Conservation (phyloP, 176 grass and related monocot species). For the Phragmites australis region DNA sequence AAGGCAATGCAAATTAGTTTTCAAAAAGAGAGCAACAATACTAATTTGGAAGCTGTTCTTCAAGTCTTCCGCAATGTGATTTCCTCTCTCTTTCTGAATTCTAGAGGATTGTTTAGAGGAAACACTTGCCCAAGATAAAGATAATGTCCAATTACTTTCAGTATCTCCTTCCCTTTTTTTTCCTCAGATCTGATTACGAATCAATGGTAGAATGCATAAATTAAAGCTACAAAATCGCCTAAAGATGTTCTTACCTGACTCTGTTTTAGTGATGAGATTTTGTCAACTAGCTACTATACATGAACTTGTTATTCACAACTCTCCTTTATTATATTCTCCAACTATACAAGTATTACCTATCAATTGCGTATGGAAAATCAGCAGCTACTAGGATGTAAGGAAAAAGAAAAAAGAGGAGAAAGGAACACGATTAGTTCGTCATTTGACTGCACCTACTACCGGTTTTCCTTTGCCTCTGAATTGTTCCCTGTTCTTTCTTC, state of each 20-base stretch:
- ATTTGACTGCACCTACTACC: conserved; percentile 48
- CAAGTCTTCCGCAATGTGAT: background rate
- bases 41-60: conserved; percentile 33
- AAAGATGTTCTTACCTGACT: background rate
- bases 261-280: background rate
- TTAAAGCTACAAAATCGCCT: background rate
- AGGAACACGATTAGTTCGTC: conserved; percentile 31
- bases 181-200: background rate
- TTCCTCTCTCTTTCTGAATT: background rate
- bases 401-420: background rate
- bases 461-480: conserved; percentile 55
- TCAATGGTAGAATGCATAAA: background rate
- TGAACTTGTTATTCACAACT: conserved; percentile 34
- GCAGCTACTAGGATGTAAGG: conserved; percentile 9
- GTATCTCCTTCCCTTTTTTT: background rate
- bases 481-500: conserved; percentile 60
- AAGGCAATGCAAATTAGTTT: conserved; percentile 35
- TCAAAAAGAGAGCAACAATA: conserved; percentile 1
- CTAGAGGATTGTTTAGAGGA: background rate
- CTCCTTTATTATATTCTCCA: conserved; percentile 19
- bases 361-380: conserved; percentile 4
- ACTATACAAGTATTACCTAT: conserved; percentile 49
- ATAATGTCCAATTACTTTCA: background rate
- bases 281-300: conserved; percentile 27
- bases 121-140: conserved; percentile 15